Conservation (phyloP, 2,329 filamentous ascomycete species). For the Dothistroma septosporum region DNA sequence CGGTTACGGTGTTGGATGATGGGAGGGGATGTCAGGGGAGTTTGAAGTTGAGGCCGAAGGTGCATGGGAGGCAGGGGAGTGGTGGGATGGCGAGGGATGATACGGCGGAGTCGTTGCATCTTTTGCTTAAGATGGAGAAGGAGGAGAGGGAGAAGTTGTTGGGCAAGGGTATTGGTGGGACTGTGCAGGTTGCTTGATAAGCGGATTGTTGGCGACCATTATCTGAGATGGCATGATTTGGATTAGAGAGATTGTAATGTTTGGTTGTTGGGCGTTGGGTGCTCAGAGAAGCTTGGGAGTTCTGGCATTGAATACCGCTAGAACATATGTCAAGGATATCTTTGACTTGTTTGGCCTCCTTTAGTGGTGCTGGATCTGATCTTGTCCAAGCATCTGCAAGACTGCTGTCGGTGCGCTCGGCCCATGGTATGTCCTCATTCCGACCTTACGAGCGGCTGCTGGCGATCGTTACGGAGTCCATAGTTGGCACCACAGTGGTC, state of each 20-base stretch:
- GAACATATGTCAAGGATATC: neutral
- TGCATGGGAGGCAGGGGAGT: neutral
- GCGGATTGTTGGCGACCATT: neutral
- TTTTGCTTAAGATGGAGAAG: conserved; percentile 68
- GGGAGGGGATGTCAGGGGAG: conserved; percentile 30
- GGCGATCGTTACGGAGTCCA: too few species aligned
- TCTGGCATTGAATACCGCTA: neutral
- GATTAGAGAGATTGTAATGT: neutral
- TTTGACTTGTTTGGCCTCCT: too few species aligned
- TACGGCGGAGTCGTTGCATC: conserved; percentile 54
- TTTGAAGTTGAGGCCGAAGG: conserved; percentile 10
- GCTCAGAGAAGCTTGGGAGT: too few species aligned
- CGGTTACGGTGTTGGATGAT: conserved; percentile 34
- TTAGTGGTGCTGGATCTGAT: too few species aligned
- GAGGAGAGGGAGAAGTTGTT: conserved; percentile 40
- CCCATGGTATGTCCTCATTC: too few species aligned
- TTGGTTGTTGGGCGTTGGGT: neutral
- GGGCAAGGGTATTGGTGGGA: neutral
- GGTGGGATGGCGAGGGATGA: neutral
- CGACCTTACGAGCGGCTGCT: too few species aligned
- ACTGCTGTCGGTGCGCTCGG: too few species aligned
- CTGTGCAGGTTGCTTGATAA: neutral
- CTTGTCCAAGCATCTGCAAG: too few species aligned
- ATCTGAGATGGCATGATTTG: neutral
- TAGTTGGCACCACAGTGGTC: too few species aligned